Evolutionary conservation across 78 protist species (phyloP), one percentile per base, ranked within the genome.

Genomic region (Dictyostelium purpureum): DNA sequence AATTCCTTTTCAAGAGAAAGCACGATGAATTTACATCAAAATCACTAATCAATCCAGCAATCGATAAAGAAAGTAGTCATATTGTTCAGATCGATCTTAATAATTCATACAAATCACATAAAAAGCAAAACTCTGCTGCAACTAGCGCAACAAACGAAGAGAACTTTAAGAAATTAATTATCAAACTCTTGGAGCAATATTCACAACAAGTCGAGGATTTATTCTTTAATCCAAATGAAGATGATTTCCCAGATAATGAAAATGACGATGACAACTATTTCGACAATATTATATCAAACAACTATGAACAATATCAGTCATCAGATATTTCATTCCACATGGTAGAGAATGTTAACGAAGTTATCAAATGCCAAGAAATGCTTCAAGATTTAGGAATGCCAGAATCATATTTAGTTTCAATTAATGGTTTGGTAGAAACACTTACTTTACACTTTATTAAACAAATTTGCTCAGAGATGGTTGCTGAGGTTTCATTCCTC

Each of bases 321-420:
- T 42, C 43, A 1, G 88, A 79, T 52, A 16, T 52, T 19, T 69
- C 90, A 2, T 37, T 77, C 6, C 74, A 83, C 31, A 83, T 83
- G 90, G 90, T 83, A 12, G 90, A 83, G 4, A 83, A 83, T 71
- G 90, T 83, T 1, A 83, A 83, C 56, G 90, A 83, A 26, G 90
- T 83, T 28, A 70, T 83, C 1, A 83, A 83, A 42, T 83, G 90
- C 10, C 71, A 61, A 38, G 90, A 83, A 10, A 83, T 83, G 90
- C 43, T 83, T 31, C 70, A 51, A 11, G 45, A 47, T 18, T 26
- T 83, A 26, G 80, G 90, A 21, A 83, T 83, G 90, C 63, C 66
- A 21, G 90, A 83, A 4, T 9, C 6, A 5, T 83, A 83, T 71
- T 49, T 83, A 14, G 19, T 40, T n/a, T 51, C 80, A 4, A 70